These are phyloP conservation scores for Sordaria brevicollis DNA, from an alignment of 495 filamentous ascomycete species.

Conservation along the genomic window DNA sequence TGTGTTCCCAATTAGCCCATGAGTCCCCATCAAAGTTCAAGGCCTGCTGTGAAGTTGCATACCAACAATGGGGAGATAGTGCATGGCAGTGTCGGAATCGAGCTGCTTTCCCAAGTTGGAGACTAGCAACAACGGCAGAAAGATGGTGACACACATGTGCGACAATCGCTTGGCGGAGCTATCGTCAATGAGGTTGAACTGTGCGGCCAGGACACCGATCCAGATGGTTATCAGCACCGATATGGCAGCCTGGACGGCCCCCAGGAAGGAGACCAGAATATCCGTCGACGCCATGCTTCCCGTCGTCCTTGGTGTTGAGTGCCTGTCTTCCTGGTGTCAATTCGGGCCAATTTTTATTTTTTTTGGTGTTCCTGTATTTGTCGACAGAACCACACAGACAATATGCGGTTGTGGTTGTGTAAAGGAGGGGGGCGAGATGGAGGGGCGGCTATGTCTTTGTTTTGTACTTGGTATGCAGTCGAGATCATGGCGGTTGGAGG, in stretches of 20 bases:
- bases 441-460: background rate
- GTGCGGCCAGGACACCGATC: constrained; percentile 51
- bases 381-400: background rate
- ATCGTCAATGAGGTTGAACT: constrained; percentile 46
- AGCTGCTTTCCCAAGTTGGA: constrained; percentile 58
- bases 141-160: constrained; percentile 54
- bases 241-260: constrained; percentile 59
- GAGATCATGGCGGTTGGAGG: background rate
- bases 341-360: background rate
- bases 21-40: background rate
- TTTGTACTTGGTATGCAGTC: background rate
- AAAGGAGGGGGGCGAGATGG: background rate
- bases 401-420: background rate
- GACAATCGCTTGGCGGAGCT: constrained; percentile 52
- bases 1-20: background rate
- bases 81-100: constrained; percentile 39
- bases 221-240: constrained; percentile 60
- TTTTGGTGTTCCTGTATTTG: background rate
- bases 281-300: constrained; percentile 9
- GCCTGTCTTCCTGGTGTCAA: background rate
- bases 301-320: background rate
- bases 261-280: constrained; percentile 47
- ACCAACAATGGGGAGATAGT: constrained; percentile 41
- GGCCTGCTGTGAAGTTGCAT: background rate
- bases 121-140: constrained; percentile 62